Evolutionary conservation across 23 red algal genomes (phyloP), one percentile per base, ranked within the genome.

Genomic region (Gracilaria gracilis): DNA sequence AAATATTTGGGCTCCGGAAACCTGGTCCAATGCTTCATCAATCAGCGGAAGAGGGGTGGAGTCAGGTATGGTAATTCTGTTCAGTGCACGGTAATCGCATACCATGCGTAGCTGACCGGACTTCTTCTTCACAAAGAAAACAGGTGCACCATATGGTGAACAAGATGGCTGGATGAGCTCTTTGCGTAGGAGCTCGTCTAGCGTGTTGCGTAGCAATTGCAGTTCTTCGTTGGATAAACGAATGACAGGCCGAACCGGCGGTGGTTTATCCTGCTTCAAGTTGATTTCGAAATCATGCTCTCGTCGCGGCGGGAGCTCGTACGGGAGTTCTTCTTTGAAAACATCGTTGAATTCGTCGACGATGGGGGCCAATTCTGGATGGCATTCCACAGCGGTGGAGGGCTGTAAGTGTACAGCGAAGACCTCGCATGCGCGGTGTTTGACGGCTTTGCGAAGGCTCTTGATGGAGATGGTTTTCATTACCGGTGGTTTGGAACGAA

Each of bases 21-120:
- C 40, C 44, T 86, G 83, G 61, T 86, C 83, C 23, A 72, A 51
- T 16, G 53, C 53, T 40, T 86, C 17, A 25, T 86, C 64, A 29
- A 72, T 86, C 1, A 65, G 67, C 11, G 62, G 47, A 1, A 86
- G 29, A 8, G 83, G 62, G 40, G 31, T 69, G 19, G 29, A 21
- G 11, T 86, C 62, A 9, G 16, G 33, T 40, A 48, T 34, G n/a
- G 83, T 86, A 24, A 86, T 65, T 36, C 51, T 13, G 73, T 86
- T 72, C 1, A 73, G 67, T 32, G 38, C 83, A 12, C 62, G 53
- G 14, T 86, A 73, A 39, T 86, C 83, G 39, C 35, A 42, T 2
- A 47, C 58, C 67, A 53, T 49, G 12, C 83, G 37, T 12, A 86
- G 42, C 40, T n/a, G n/a, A n/a, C n/a, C n/a, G n/a, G n/a, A n/a